A percentile compares a stretch with the other conserved stretches of the same genome.
phyloP scores from a whole-genome alignment of 345 rosid species.

The Theobroma cacao region DNA sequence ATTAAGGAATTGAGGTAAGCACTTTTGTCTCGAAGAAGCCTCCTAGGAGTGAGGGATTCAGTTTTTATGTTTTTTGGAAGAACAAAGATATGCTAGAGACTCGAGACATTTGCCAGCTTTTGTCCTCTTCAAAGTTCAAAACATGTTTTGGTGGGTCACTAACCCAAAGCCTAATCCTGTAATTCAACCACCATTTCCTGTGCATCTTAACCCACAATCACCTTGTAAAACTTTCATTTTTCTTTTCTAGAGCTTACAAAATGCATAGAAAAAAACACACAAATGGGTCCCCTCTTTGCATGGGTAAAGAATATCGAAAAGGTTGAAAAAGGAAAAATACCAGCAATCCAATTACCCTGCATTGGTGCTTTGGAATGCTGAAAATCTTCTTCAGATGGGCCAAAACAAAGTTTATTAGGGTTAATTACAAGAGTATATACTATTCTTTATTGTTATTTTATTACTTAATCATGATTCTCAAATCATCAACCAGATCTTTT shows the following conservation, averaged over 20 bases:
- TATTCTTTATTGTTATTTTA: not conserved
- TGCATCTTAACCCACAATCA: not conserved
- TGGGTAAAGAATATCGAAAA: conserved; percentile 16
- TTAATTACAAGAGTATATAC: not conserved
- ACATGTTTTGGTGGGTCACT: conserved; percentile 27
- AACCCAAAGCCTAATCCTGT: conserved; percentile 7
- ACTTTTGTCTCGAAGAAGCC: conserved; percentile 60
- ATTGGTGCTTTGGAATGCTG: not conserved
- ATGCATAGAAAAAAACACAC: not conserved
- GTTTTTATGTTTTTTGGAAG: conserved; percentile 6
- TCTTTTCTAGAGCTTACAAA: not conserved
- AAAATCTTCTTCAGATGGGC: not conserved
- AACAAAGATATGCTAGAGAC: conserved; percentile 28
- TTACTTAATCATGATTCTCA: not conserved
- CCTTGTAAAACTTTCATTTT: not conserved
- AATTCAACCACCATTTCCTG: not conserved
- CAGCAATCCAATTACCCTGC: not conserved
- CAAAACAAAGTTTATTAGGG: not conserved
- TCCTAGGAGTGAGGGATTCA: conserved; percentile 43
- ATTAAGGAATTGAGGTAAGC: conserved; percentile 37
- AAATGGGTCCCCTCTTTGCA: conserved; percentile 8
- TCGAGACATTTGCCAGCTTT: conserved; percentile 33
- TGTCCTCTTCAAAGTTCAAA: conserved; percentile 26
- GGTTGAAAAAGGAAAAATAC: not conserved
- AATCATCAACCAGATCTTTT: not conserved